These are phyloP conservation scores for Tilletia indica DNA, from an alignment of 1,284 basidiomycete genomes.

Conservation along the genomic window DNA sequence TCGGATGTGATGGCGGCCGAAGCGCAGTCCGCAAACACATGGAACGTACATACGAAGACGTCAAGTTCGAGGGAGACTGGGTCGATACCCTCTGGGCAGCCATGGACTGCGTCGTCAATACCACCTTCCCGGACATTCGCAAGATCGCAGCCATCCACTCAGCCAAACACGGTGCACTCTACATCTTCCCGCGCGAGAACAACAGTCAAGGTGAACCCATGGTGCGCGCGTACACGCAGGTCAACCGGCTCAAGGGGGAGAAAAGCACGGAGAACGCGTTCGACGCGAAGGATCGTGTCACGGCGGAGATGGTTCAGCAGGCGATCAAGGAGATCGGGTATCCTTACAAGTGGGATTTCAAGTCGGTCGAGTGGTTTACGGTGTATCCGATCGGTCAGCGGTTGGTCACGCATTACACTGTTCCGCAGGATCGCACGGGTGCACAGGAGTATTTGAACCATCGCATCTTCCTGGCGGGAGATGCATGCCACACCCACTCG, in stretches of 20 bases:
- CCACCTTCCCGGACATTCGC: conserved; percentile 50
- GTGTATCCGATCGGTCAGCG: conserved; percentile 55
- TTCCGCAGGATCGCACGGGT: conserved; percentile 33
- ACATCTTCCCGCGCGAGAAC: conserved; percentile 56
- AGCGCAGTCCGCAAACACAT: conserved; percentile 54
- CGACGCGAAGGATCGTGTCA: conserved; percentile 50
- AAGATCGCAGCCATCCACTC: conserved; percentile 54
- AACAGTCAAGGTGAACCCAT: conserved; percentile 54
- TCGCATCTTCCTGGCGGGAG: conserved; percentile 57
- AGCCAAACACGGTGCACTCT: conserved; percentile 51
- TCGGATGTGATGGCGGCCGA: conserved; percentile 57
- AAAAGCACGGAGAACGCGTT: conserved; percentile 45
- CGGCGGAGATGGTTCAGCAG: conserved; percentile 55
- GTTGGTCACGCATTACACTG: conserved; percentile 40
- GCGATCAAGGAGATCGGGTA: conserved; percentile 57
- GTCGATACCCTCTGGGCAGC: conserved; percentile 53
- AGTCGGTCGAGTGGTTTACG: conserved; percentile 57
- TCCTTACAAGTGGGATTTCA: conserved; percentile 57
- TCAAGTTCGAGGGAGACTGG: conserved; percentile 47
- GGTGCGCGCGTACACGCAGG: conserved; percentile 55
- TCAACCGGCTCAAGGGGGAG: conserved; percentile 47
- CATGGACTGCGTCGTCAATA: conserved; percentile 51
- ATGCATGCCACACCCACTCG: conserved; percentile 58
- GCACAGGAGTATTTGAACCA: conserved; percentile 35
- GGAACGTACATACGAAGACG: conserved; percentile 31